Percentiles rank a stretch among this genome's conserved stretches.
Conservation (phyloP, 208 protist species). For the Sergeia podlipaevii region DNA sequence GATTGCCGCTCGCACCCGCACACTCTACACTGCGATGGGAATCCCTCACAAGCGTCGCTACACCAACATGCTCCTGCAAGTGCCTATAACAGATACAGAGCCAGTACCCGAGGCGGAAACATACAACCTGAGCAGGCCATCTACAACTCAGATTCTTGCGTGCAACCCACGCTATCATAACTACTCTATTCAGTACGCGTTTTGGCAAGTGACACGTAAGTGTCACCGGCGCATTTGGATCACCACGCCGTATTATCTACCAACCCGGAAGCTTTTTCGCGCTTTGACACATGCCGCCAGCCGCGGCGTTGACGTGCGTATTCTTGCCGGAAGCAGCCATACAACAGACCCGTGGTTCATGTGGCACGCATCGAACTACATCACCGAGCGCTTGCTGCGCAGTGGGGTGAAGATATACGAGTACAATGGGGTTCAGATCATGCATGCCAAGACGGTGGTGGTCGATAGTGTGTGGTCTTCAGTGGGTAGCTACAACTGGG, state of each 20-base stretch:
- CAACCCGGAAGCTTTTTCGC: slow-evolving; percentile 70
- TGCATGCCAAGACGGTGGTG: slow-evolving; percentile 92
- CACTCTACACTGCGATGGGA: slow-evolving; percentile 29
- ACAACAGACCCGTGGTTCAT: slow-evolving; percentile 92
- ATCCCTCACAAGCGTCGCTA: slow-evolving; percentile 52
- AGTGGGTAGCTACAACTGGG: slow-evolving; percentile 92
- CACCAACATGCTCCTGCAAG: slow-evolving; percentile 28
- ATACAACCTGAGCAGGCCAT: slow-evolving; percentile 35
- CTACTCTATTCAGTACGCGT: slow-evolving; percentile 87
- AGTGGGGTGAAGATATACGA: slow-evolving; percentile 88
- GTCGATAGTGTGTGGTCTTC: slow-evolving; percentile 91
- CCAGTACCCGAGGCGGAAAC: slow-evolving; percentile 67
- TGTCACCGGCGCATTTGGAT: slow-evolving; percentile 85
- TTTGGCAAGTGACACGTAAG: slow-evolving; percentile 82
- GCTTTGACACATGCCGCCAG: slow-evolving; percentile 71
- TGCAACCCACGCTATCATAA: slow-evolving; percentile 85
- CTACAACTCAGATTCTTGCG: slow-evolving; percentile 73
- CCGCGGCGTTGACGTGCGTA: slow-evolving; percentile 87
- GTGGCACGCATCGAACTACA: slow-evolving; percentile 88
- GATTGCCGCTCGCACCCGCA: slow-evolving; percentile 26
- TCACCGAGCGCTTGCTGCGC: slow-evolving; percentile 70
- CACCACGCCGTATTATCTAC: slow-evolving; percentile 91
- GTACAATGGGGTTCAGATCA: slow-evolving; percentile 79
- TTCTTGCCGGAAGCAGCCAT: slow-evolving; percentile 74
- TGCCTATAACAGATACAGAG: slow-evolving; percentile 52